phyloP scores from a whole-genome alignment of 352 stramenopile species.

The Poterioochromonas sp. region DNA sequence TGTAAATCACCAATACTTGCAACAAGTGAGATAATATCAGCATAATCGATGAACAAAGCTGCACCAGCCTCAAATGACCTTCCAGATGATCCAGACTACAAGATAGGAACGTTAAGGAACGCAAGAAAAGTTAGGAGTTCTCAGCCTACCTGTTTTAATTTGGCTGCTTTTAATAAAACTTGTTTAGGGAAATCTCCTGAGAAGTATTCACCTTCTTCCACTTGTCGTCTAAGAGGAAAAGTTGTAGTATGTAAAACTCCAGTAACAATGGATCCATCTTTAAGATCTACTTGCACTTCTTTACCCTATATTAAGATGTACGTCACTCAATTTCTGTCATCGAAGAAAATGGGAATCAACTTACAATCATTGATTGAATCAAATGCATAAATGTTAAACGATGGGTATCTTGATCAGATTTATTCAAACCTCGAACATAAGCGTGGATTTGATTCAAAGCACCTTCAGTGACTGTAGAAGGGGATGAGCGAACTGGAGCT shows the following conservation, averaged over 20 bases:
- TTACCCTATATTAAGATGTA: neutral
- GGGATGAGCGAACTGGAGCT: neutral
- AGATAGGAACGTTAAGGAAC: neutral
- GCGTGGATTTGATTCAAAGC: neutral
- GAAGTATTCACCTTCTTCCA: too few species aligned
- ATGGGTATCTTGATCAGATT: neutral
- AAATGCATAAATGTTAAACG: neutral
- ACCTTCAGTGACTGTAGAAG: neutral
- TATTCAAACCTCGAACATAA: neutral
- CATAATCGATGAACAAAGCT: neutral
- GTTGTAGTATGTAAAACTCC: conserved; percentile 15
- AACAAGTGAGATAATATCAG: neutral
- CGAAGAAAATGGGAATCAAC: neutral
- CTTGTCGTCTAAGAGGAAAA: too few species aligned
- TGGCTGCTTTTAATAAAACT: neutral
- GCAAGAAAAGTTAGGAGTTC: neutral
- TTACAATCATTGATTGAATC: neutral
- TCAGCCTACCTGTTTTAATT: neutral
- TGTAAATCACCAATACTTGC: neutral
- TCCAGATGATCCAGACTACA: neutral
- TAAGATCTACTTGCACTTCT: neutral
- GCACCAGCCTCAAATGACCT: neutral
- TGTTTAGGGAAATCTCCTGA: neutral
- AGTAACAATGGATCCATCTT: neutral
- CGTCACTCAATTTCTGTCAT: neutral